Base-by-base conservation (phyloP, 441 rosid genomes). In the Erysimum pusillum region DNA sequence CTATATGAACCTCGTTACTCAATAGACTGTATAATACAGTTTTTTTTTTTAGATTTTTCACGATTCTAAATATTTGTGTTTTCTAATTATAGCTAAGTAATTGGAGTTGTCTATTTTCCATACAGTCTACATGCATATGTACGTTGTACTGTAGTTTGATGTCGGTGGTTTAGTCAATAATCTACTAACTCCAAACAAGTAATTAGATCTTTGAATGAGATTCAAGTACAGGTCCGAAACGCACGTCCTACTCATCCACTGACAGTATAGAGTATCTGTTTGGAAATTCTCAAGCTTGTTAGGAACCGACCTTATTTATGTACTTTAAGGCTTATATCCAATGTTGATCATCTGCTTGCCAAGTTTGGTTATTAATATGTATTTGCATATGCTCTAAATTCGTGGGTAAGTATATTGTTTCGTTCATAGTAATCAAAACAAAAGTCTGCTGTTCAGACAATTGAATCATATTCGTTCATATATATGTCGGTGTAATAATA, bases 171-270 rank as follows among this genome's bases (percentile, higher is more conserved):
- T 25, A 25, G 28, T 25, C 28, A 25, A 44, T 18, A 45, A 14
- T 34, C 25, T 35, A 36, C 28, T 10, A 9, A n/a, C 14, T 64
- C 54, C 51, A 4, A 62, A 15, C 56, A 46, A 45, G 70, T n/a
- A 18, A 52, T 14, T 14, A 60, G 7, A n/a, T 57, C 6, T 38
- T 36, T 60, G 67, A 22, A 62, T 41, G 13, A 63, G 68, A 28
- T 45, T 15, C 9, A 58, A n/a, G 12, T 42, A 22, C 35, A 62
- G 17, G 3, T 63, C 14, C 11, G 28, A 28, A 45, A 20, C 6
- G 48, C 15, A 20, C 48, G 18, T 56, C 28, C 13, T 34, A 15
- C 4, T 61, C 69, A 20, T 18, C 12, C 39, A 9, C 42, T 48
- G 58, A 34, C 20, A n/a, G 31, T 6, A 34, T 32, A 46, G 28